Percentiles rank a stretch among this genome's conserved stretches.
Evolutionary conservation across 768 basidiomycete species (phyloP).

Genomic region (Trichaptum fuscoviolaceum): DNA sequence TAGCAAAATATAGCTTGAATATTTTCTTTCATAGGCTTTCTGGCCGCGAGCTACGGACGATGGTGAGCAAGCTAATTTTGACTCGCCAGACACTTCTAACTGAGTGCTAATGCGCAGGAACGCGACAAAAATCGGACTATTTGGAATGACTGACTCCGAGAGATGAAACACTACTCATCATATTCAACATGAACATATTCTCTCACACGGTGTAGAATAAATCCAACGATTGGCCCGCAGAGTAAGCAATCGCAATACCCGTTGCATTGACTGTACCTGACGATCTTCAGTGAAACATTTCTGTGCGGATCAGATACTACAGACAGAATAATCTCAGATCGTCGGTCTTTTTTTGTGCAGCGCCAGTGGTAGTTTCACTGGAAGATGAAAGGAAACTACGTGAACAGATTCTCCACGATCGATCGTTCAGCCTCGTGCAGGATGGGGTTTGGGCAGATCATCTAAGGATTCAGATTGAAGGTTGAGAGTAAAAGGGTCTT

Average conservation of each 20-base stretch:
- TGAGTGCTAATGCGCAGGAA: background rate
- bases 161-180: background rate
- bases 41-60: conserved; percentile 13
- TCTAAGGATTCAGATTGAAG: background rate
- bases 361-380: background rate
- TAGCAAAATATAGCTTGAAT: background rate
- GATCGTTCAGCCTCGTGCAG: too few relatives aligned
- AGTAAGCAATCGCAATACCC: background rate
- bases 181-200: background rate
- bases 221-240: background rate
- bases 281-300: background rate
- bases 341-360: background rate
- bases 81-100: background rate
- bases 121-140: background rate
- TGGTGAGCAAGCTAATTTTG: conserved; percentile 7
- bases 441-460: background rate
- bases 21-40: conserved; percentile 1
- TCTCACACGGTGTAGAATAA: background rate
- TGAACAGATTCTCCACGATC: background rate
- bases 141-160: background rate
- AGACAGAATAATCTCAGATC: background rate
- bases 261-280: background rate
- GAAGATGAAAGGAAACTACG: background rate
- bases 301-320: background rate
- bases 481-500: background rate